Base-by-base conservation (phyloP, 306 rosid genomes). In the Hylodesmum podocarpum region DNA sequence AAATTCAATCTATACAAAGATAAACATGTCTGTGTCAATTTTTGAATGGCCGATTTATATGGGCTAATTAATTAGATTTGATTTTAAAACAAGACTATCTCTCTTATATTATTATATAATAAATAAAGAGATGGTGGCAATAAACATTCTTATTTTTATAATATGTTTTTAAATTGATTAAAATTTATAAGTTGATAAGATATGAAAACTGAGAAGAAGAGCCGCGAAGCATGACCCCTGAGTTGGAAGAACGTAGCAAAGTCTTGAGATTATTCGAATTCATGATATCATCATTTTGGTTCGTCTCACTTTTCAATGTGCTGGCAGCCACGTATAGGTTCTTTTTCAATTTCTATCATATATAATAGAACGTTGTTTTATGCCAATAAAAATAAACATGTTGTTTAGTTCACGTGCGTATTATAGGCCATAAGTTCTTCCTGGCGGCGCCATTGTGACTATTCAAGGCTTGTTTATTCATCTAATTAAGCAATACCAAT, bases 181-280 rank as follows among this genome's bases (percentile, higher is more conserved):
- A n/a, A n/a, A n/a, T n/a, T n/a, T n/a, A n/a, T n/a, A 69, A 55
- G 50, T 62, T 19, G 22, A 51, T 36, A 25, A 25, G 39, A 24
- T 4, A 41, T 6, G 15, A 22, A 70, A 24, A 68, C 25, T 62
- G 2, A 49, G 28, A 76, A 51, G 69, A 28, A 19, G 79, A 36
- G 82, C 84, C 80, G 84, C 2, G 69, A 76, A 73, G 31, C 73
- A 70, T 84, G 87, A 87, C 88, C 90, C 4, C 0, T 7, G 4
- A 14, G 34, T 72, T 68, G 40, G 63, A 75, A 75, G 43, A 29
- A 15, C 49, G 58, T 50, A 16, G 44, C 61, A 59, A 34, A 12
- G 65, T 44, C n/a, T 75, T 64, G 16, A 54, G 8, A 33, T 33
- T 54, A 16, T 44, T 46, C 46, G 4, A 44, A 19, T 28, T 66